phyloP scores from a whole-genome alignment of 2,329 filamentous ascomycete genomes.

The Teratosphaeria epicoccoides region DNA sequence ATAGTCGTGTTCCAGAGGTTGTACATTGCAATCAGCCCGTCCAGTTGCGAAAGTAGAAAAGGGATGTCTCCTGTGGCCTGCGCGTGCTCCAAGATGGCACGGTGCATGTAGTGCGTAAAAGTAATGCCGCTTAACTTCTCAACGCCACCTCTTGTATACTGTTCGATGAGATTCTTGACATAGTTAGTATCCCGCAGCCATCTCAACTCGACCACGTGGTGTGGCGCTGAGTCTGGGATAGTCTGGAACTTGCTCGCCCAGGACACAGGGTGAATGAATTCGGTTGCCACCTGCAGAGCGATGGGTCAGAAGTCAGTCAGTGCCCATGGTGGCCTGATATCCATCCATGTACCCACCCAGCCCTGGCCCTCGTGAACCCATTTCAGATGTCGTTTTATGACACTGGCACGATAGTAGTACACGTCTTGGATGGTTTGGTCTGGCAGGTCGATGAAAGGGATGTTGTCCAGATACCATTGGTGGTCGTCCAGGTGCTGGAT shows the following conservation, averaged over 20 bases:
- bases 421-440: conserved; percentile 34
- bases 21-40: conserved; percentile 32
- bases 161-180: conserved; percentile 31
- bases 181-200: conserved; percentile 33
- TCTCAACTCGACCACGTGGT: conserved; percentile 21
- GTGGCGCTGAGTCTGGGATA: conserved; percentile 16
- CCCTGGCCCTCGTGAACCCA: conserved; percentile 26
- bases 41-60: conserved; percentile 30
- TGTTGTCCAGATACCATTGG: conserved; percentile 29
- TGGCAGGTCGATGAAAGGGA: conserved; percentile 36
- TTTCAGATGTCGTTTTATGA: conserved; percentile 33
- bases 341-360: too few species aligned
- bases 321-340: too few species aligned
- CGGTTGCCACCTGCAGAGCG: too few species aligned
- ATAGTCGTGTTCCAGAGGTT: conserved; percentile 31
- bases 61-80: conserved; percentile 30
- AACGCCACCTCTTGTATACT: conserved; percentile 30
- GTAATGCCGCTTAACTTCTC: conserved; percentile 23
- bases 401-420: conserved; percentile 37
- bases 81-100: conserved; percentile 26
- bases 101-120: conserved; percentile 27
- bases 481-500: conserved; percentile 12
- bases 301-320: too few species aligned
- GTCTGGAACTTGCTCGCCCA: conserved; percentile 21
- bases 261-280: conserved; percentile 32